A percentile compares a stretch with the other conserved stretches of the same genome.
Evolutionary conservation across 352 stramenopile genomes (phyloP).

Genomic region (Phytophthora brassicae): DNA sequence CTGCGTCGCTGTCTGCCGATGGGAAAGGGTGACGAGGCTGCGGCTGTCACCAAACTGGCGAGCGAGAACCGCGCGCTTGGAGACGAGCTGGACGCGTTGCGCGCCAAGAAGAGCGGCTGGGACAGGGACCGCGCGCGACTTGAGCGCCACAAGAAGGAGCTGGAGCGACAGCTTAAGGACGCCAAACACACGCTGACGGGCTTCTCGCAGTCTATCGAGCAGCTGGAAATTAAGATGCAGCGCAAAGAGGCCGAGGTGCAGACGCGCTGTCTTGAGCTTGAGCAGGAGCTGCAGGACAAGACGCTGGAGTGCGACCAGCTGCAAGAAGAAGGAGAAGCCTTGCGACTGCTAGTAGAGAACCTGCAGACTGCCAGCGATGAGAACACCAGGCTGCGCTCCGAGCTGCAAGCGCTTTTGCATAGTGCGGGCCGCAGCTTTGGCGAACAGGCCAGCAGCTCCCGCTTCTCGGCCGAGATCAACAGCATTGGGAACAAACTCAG

Average conservation of each 20-base stretch:
- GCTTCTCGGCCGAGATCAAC: constrained; percentile 36
- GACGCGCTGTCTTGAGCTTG: constrained; percentile 51
- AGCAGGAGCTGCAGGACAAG: constrained; percentile 51
- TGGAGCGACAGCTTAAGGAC: constrained; percentile 63
- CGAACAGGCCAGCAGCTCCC: constrained; percentile 4
- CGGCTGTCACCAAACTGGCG: constrained; percentile 45
- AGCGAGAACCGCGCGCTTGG: constrained; percentile 59
- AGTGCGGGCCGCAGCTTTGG: constrained; percentile 9
- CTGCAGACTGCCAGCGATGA: constrained; percentile 46
- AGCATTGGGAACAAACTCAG: constrained; percentile 35
- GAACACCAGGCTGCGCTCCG: constrained; percentile 39
- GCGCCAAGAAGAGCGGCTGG: constrained; percentile 42
- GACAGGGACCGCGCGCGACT: constrained; percentile 45
- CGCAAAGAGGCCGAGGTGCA: constrained; percentile 66
- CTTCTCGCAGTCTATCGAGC: constrained; percentile 72
- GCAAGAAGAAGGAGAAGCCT: constrained; percentile 24
- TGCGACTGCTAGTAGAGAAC: constrained; percentile 35
- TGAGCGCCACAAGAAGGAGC: constrained; percentile 46
- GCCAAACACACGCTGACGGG: constrained; percentile 51
- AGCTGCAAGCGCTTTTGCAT: constrained; percentile 34
- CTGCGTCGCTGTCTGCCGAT: constrained; percentile 45
- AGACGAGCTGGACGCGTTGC: constrained; percentile 58
- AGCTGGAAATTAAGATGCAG: constrained; percentile 81
- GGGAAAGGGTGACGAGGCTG: constrained; percentile 22
- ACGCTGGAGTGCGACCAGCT: constrained; percentile 44